Conservation (phyloP, 2,329 filamentous ascomycete genomes). For the Sporothrix pseudoabietina region DNA sequence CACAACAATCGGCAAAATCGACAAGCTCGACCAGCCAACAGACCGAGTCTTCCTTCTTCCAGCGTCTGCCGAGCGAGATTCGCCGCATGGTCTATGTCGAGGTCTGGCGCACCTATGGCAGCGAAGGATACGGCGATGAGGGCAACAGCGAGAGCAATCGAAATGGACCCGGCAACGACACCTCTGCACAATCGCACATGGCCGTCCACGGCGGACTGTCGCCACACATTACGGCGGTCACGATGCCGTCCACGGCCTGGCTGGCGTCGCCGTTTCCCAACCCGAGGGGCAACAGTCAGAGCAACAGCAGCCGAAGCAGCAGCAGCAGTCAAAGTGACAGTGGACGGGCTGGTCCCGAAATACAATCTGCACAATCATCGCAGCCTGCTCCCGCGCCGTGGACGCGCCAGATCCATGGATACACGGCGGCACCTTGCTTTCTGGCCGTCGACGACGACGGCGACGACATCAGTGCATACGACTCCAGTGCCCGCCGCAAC, state of each 20-base stretch:
- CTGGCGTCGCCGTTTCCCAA: background rate
- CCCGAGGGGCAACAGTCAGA: background rate
- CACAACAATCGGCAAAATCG: background rate
- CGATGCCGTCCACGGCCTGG: background rate
- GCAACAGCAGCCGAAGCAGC: background rate
- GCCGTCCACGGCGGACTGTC: background rate
- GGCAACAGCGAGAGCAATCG: background rate
- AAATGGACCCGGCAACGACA: background rate
- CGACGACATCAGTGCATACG: background rate
- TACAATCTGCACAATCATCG: background rate
- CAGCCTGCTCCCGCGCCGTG: background rate
- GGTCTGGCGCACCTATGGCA: conserved; percentile 36
- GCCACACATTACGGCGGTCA: conserved; percentile 20
- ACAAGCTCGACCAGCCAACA: conserved; percentile 47
- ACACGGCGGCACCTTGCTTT: conserved; percentile 1
- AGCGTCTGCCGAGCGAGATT: conserved; percentile 39
- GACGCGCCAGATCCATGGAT: background rate
- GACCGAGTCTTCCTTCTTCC: conserved; percentile 42
- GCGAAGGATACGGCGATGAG: background rate
- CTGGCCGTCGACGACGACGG: background rate
- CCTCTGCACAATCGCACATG: background rate
- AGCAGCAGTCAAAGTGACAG: background rate
- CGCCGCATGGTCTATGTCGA: conserved; percentile 41
- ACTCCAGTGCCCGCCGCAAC: background rate
- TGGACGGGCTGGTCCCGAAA: background rate